Evolutionary conservation across 768 basidiomycete genomes (phyloP), one percentile per base, ranked within the genome.

Genomic region (Butyriboletus loyo): DNA sequence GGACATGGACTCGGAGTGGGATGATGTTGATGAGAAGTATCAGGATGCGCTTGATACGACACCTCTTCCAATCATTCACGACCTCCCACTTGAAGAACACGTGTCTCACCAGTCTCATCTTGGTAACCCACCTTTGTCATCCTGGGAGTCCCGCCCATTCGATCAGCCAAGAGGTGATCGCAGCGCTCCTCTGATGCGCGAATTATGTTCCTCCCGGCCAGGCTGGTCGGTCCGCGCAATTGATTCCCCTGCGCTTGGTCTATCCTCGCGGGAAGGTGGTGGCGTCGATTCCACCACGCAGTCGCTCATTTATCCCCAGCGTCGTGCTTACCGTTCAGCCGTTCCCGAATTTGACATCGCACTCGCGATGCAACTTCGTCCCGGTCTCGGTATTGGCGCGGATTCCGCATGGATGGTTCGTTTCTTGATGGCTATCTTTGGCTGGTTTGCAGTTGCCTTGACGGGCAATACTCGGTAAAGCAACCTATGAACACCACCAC

Each of bases 371-470:
- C 87, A 89, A 67, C 76, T 89, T 43, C 78, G 86, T 28, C 86
- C 86, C 6, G 86, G 87, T 1, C 69, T 88, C 21, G 87, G 86
- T 34, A 67, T 78, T 11, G 84, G 86, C 36, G 83, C 86, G 11
- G 87, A 89, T 60, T 77, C 86, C 7, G 87, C 87, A 34, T 89
- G 86, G 86, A 80, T 88, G 75, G 85, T 89, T 44, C 73, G 87
- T 53, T 89, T 87, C 65, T 67, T 89, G 69, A 88, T 90, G 87
- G 75, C 83, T 28, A 78, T 88, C 68, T 89, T 86, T 66, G 87
- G 87, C 22, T 89, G 87, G 87, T 75, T 89, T 56, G 78, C 83
- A 37, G 77, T 88, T 28, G 72, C 85, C 37, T 69, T 83, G 52
- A 73, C 77, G 28, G 70, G 77, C 35, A 70, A 66, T 31, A 28